These are phyloP conservation scores for Aspergillus sp. DNA, from an alignment of 2,329 filamentous ascomycete genomes.

Conservation along the genomic window DNA sequence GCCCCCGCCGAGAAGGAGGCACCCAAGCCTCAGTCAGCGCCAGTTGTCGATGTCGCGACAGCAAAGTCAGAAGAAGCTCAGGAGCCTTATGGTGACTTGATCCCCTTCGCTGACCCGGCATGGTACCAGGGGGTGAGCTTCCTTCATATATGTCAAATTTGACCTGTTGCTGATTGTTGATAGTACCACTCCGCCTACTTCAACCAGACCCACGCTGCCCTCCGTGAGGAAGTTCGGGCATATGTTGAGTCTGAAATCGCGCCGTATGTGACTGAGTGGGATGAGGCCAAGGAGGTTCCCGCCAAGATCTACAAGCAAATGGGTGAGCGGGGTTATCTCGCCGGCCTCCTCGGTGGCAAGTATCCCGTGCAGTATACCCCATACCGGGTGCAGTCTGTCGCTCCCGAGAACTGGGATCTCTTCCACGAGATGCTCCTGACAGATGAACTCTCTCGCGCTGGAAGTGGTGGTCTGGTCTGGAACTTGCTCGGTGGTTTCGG, in stretches of 20 bases:
- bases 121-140: slow-evolving; percentile 89
- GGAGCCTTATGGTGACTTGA: slow-evolving; percentile 79
- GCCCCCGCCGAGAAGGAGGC: slow-evolving; percentile 49
- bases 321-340: slow-evolving; percentile 85
- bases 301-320: slow-evolving; percentile 91
- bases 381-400: slow-evolving; percentile 72
- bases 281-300: slow-evolving; percentile 89
- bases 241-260: slow-evolving; percentile 90
- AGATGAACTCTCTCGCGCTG: slow-evolving; percentile 86
- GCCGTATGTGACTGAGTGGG: slow-evolving; percentile 92
- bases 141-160: not conserved
- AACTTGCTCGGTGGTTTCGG: slow-evolving; percentile 95
- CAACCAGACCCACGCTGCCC: slow-evolving; percentile 88
- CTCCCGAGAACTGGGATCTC: slow-evolving; percentile 89
- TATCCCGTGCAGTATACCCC: slow-evolving; percentile 76
- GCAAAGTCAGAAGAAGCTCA: slow-evolving; percentile 67
- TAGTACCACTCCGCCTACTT: slow-evolving; percentile 96
- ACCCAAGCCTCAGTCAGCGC: slow-evolving; percentile 57
- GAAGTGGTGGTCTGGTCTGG: slow-evolving; percentile 93
- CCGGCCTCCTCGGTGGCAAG: slow-evolving; percentile 78
- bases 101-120: slow-evolving; percentile 87
- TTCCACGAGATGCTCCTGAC: slow-evolving; percentile 98
- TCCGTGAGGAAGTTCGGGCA: slow-evolving; percentile 85
- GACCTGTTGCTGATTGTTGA: not conserved
- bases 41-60: slow-evolving; percentile 44